These are phyloP conservation scores for Beverwykella pulmonaria DNA, from an alignment of 495 filamentous ascomycete species.

Conservation along the genomic window DNA sequence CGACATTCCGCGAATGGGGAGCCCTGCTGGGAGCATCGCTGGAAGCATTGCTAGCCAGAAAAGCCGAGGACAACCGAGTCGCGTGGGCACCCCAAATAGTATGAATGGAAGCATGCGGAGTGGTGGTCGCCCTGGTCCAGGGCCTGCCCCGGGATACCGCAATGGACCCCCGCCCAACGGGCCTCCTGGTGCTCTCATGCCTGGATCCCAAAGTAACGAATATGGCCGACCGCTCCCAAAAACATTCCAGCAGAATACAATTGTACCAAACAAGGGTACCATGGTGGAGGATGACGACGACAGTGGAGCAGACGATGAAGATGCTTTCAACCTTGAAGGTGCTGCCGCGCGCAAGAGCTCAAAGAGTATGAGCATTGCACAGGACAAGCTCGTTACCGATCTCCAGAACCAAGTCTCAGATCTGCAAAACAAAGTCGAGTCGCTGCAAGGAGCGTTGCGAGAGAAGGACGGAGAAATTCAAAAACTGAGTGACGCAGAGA, in stretches of 20 bases:
- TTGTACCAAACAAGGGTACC: constrained; percentile 95
- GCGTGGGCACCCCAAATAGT: constrained; percentile 39
- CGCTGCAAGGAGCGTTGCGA: constrained; percentile 64
- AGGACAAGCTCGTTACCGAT: constrained; percentile 32
- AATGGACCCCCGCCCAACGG: constrained; percentile 21
- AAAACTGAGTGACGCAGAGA: constrained; percentile 49
- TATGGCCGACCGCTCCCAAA: constrained; percentile 74
- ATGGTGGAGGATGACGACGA: constrained; percentile 95
- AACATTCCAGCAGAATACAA: constrained; percentile 92
- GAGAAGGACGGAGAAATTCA: constrained; percentile 62
- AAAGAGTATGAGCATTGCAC: constrained; percentile 24
- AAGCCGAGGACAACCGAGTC: constrained; percentile 42
- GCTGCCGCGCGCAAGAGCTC: constrained; percentile 40
- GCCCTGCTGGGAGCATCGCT: constrained; percentile 64
- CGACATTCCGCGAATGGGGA: constrained; percentile 69
- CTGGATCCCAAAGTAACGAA: constrained; percentile 44
- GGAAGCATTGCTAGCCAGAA: constrained; percentile 58
- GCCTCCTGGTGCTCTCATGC: constrained; percentile 7
- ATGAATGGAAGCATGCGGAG: constrained; percentile 28
- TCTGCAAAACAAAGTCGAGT: constrained; percentile 72
- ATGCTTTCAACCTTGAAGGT: constrained; percentile 65
- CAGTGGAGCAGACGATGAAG: constrained; percentile 60
- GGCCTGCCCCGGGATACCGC: constrained; percentile 25
- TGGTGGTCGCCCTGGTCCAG: constrained; percentile 20
- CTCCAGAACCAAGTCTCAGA: constrained; percentile 70